Evolutionary conservation across 2,329 filamentous ascomycete genomes (phyloP).

Genomic region (Arthrobotrys pseudoclavata): DNA sequence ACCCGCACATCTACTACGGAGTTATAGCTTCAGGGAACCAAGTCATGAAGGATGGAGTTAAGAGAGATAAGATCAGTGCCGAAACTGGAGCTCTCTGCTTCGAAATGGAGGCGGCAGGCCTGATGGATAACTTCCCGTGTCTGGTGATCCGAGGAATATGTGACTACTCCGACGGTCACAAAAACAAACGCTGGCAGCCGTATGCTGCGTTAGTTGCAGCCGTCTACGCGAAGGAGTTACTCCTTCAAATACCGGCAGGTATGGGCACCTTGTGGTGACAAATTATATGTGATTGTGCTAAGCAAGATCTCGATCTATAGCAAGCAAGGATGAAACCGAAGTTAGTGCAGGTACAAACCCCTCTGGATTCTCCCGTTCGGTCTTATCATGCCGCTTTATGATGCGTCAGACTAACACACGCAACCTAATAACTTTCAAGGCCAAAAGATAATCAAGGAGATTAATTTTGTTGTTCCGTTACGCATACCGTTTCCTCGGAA

Average conservation of each 20-base stretch:
- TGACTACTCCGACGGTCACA: slow-evolving; percentile 26
- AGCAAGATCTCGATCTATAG: neutral
- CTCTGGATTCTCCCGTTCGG: neutral
- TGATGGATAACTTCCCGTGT: slow-evolving; percentile 3
- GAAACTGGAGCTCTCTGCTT: slow-evolving; percentile 23
- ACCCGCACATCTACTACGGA: slow-evolving; percentile 15
- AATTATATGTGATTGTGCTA: neutral
- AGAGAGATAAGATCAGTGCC: slow-evolving; percentile 31
- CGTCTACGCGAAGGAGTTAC: slow-evolving; percentile 17
- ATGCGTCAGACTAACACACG: neutral
- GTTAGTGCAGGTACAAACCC: neutral
- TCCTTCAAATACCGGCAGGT: neutral
- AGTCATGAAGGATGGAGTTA: slow-evolving; percentile 30
- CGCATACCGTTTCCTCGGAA: slow-evolving; percentile 21
- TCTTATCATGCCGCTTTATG: neutral
- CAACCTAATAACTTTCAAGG: neutral
- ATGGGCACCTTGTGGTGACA: neutral
- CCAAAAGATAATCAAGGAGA: neutral
- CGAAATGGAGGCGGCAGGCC: slow-evolving; percentile 6
- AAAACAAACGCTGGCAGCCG: slow-evolving; percentile 25
- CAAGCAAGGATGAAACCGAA: neutral
- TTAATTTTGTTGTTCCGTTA: slow-evolving; percentile 11
- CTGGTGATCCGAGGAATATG: slow-evolving; percentile 24
- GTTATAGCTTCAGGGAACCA: slow-evolving; percentile 31
- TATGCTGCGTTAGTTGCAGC: slow-evolving; percentile 29